A percentile compares a stretch with the other conserved stretches of the same genome.
Conservation (phyloP, 495 filamentous ascomycete genomes). For the Diplogelasinospora grovesii region DNA sequence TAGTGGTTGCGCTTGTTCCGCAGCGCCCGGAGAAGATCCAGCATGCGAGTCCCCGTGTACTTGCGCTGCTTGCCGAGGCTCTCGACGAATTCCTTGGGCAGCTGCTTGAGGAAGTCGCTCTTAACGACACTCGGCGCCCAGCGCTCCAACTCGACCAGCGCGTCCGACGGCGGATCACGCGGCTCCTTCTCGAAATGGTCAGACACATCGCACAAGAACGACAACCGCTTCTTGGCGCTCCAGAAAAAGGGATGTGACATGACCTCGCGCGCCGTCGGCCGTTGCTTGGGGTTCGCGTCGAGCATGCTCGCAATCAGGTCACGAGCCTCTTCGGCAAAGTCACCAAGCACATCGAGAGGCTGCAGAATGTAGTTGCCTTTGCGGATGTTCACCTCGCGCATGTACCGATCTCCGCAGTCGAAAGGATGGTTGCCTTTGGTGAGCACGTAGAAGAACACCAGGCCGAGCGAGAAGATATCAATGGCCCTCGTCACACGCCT, state of each 20-base stretch:
- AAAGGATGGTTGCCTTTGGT: slow-evolving; percentile 90
- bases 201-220: slow-evolving; percentile 86
- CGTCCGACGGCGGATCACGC: slow-evolving; percentile 65
- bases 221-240: slow-evolving; percentile 75
- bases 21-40: slow-evolving; percentile 83
- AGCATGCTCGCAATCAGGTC: slow-evolving; percentile 85
- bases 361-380: slow-evolving; percentile 72
- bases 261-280: slow-evolving; percentile 68
- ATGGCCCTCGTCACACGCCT: slow-evolving; percentile 88
- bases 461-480: slow-evolving; percentile 92
- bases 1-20: slow-evolving; percentile 96
- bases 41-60: slow-evolving; percentile 73
- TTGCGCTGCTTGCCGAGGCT: slow-evolving; percentile 90
- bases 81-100: slow-evolving; percentile 78
- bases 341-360: slow-evolving; percentile 62
- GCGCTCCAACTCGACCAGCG: slow-evolving; percentile 54
- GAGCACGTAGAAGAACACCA: slow-evolving; percentile 94
- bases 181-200: slow-evolving; percentile 93
- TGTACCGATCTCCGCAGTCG: slow-evolving; percentile 85
- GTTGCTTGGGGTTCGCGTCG: slow-evolving; percentile 57
- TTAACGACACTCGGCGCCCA: slow-evolving; percentile 30
- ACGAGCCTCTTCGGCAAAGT: slow-evolving; percentile 78
- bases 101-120: slow-evolving; percentile 65
- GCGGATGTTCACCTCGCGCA: slow-evolving; percentile 94
- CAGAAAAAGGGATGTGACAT: slow-evolving; percentile 97